These are phyloP conservation scores for Rugonectria rugulosa DNA, from an alignment of 2,329 filamentous ascomycete genomes.

Conservation along the genomic window DNA sequence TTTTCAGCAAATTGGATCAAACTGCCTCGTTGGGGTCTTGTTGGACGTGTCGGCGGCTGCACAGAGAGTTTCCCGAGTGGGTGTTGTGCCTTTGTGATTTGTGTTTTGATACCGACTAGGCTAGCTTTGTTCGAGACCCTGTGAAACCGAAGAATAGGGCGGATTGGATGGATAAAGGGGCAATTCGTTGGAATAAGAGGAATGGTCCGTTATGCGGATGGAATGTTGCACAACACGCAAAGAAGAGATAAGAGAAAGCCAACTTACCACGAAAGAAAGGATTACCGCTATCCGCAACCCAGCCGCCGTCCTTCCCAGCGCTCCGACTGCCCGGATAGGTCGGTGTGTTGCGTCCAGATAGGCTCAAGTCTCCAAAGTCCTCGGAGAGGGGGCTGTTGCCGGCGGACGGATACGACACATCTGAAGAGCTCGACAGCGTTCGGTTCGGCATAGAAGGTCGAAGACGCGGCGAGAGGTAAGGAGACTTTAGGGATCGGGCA, in stretches of 20 bases:
- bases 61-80: background rate
- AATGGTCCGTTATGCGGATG: slow-evolving; percentile 11
- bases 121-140: slow-evolving; percentile 1
- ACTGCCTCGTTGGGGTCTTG: background rate
- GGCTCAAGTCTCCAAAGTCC: slow-evolving; percentile 40
- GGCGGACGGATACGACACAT: slow-evolving; percentile 47
- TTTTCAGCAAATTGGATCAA: slow-evolving; percentile 4
- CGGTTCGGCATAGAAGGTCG: slow-evolving; percentile 54
- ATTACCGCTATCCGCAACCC: slow-evolving; percentile 26
- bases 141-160: slow-evolving; percentile 9
- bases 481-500: slow-evolving; percentile 57
- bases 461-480: slow-evolving; percentile 53
- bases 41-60: background rate
- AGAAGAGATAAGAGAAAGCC: too few species aligned
- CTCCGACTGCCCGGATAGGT: slow-evolving; percentile 22
- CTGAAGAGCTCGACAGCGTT: slow-evolving; percentile 56
- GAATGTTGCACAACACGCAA: slow-evolving; percentile 1
- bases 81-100: background rate
- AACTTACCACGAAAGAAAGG: slow-evolving; percentile 24
- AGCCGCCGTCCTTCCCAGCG: slow-evolving; percentile 25
- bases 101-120: background rate
- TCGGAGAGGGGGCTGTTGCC: slow-evolving; percentile 40
- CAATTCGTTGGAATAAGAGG: slow-evolving; percentile 1
- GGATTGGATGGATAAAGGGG: background rate
- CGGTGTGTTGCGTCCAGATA: slow-evolving; percentile 42